Percentiles rank a stretch among this genome's conserved stretches.
Evolutionary conservation across 345 rosid genomes (phyloP).

Genomic region (Bruguiera parviflora): DNA sequence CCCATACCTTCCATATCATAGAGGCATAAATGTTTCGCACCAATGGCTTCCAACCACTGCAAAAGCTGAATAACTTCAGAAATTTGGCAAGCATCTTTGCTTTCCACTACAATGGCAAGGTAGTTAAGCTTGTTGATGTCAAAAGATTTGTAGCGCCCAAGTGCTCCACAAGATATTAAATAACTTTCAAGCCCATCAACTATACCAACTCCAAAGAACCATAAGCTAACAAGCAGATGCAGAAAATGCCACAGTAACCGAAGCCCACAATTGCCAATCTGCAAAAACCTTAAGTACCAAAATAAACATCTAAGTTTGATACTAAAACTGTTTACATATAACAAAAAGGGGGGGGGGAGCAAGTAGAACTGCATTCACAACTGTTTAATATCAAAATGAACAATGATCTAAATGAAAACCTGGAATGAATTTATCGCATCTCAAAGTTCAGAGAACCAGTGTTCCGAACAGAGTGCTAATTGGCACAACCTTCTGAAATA

Average conservation of each 20-base stretch:
- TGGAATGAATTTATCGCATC: too few species aligned
- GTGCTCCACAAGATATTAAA: constrained; percentile 54
- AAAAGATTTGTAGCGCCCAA: constrained; percentile 43
- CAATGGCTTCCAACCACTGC: constrained; percentile 55
- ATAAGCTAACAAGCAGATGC: constrained; percentile 55
- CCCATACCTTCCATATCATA: constrained; percentile 71
- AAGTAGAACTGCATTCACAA: too few species aligned
- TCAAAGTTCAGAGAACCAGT: too few species aligned
- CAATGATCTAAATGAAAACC: too few species aligned
- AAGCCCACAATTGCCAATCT: constrained; percentile 44
- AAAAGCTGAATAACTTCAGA: constrained; percentile 54
- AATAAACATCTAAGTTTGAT: constrained; percentile 19
- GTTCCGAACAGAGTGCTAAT: too few species aligned
- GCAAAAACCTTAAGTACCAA: constrained; percentile 30
- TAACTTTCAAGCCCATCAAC: constrained; percentile 47
- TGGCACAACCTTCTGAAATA: too few species aligned
- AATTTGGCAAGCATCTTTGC: constrained; percentile 49
- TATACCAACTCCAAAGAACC: constrained; percentile 38
- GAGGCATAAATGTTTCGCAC: constrained; percentile 64
- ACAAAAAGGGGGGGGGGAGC: too few species aligned
- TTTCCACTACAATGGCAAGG: constrained; percentile 70
- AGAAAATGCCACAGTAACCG: constrained; percentile 60
- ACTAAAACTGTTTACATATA: constrained; percentile 8
- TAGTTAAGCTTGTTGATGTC: constrained; percentile 49
- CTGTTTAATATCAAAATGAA: too few species aligned